Evolutionary conservation across 768 basidiomycete species (phyloP).

Genomic region (Termitomyces heimii): DNA sequence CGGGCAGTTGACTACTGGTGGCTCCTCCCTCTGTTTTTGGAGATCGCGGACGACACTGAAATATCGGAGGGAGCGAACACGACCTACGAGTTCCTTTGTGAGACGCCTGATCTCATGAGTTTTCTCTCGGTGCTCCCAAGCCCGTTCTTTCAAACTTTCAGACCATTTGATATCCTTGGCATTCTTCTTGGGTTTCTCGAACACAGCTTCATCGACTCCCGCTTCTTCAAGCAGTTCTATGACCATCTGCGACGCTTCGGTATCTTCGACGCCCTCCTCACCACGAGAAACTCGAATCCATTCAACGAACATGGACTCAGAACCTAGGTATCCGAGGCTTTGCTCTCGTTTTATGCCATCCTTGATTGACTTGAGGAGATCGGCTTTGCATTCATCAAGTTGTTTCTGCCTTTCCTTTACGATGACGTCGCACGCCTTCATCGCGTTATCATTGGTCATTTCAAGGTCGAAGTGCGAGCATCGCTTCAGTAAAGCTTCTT

Average conservation of each 20-base stretch:
- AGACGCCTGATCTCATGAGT: slow-evolving; percentile 81
- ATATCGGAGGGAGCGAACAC: slow-evolving; percentile 86
- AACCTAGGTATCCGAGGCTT: slow-evolving; percentile 50
- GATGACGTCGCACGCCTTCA: slow-evolving; percentile 91
- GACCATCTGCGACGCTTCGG: slow-evolving; percentile 64
- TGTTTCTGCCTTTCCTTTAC: slow-evolving; percentile 77
- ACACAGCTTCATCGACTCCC: slow-evolving; percentile 29
- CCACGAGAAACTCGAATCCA: slow-evolving; percentile 64
- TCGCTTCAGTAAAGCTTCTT: slow-evolving; percentile 90
- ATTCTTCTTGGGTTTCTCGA: slow-evolving; percentile 41
- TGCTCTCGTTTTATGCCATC: slow-evolving; percentile 66
- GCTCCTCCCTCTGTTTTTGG: slow-evolving; percentile 64
- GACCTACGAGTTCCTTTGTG: slow-evolving; percentile 84
- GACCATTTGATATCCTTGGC: slow-evolving; percentile 52
- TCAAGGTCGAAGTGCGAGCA: slow-evolving; percentile 94
- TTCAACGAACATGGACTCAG: slow-evolving; percentile 78
- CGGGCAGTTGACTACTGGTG: slow-evolving; percentile 57
- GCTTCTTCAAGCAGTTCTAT: slow-evolving; percentile 56
- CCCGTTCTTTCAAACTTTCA: slow-evolving; percentile 51
- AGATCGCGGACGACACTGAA: slow-evolving; percentile 89
- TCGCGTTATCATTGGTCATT: slow-evolving; percentile 64
- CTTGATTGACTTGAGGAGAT: slow-evolving; percentile 61
- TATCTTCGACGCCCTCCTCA: slow-evolving; percentile 66
- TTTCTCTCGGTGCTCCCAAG: slow-evolving; percentile 83
- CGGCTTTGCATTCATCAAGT: slow-evolving; percentile 70